phyloP scores from a whole-genome alignment of 2,329 filamentous ascomycete genomes.

The Aspergillus amoenus region DNA sequence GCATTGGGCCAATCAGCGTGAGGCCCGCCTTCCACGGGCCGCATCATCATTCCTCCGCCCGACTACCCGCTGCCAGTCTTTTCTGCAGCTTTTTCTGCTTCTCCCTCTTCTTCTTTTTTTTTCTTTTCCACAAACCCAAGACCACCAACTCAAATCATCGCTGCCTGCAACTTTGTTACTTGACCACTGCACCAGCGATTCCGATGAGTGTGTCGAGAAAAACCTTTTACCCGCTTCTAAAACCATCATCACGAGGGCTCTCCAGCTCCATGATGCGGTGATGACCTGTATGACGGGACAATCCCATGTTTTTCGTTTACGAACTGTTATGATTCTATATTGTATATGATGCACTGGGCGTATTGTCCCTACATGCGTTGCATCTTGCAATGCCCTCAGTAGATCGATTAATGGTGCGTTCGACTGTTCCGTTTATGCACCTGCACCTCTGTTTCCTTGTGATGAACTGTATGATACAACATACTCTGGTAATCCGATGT shows the following conservation, averaged over 20 bases:
- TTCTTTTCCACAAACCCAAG: conserved; percentile 51
- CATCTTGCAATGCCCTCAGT: not conserved
- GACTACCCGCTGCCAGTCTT: conserved; percentile 12
- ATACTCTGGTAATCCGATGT: conserved; percentile 48
- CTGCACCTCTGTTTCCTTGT: conserved; percentile 17
- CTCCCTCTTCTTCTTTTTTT: conserved; percentile 20
- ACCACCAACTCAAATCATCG: conserved; percentile 76
- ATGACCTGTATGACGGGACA: conserved; percentile 49
- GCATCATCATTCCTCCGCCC: conserved; percentile 34
- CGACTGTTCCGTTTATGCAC: conserved; percentile 2
- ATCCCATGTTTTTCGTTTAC: conserved; percentile 7
- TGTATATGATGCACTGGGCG: not conserved
- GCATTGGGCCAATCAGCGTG: conserved; percentile 28
- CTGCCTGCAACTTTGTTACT: conserved; percentile 51
- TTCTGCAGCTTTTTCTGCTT: conserved; percentile 19
- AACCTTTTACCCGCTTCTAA: conserved; percentile 66
- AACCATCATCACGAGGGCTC: conserved; percentile 73
- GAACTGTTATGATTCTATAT: conserved; percentile 4
- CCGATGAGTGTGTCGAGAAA: conserved; percentile 71
- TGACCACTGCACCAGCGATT: conserved; percentile 65
- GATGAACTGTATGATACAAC: conserved; percentile 36
- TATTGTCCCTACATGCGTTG: not conserved
- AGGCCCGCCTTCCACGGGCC: conserved; percentile 22
- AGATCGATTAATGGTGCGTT: conserved; percentile 9
- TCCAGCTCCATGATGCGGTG: conserved; percentile 45